Base-by-base conservation (phyloP, 2,329 filamentous ascomycete species). In the Fusarium fracticaudum region DNA sequence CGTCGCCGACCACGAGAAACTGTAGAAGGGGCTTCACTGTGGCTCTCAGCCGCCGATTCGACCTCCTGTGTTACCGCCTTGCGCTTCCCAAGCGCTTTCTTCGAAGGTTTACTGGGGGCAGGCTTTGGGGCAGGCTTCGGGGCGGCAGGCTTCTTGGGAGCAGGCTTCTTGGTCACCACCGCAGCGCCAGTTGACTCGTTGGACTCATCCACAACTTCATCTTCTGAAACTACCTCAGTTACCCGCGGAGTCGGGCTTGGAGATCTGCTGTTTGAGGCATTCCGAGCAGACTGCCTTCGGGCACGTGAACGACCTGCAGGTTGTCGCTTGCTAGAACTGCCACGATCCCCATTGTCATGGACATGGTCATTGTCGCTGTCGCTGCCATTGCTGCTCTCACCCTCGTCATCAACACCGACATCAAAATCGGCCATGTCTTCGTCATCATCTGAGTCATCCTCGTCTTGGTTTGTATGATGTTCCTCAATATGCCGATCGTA, bases 401-500 rank as follows among this genome's bases (percentile, higher is more conserved):
- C 38, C 17, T 26, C 40, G 6, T 12, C 31, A 5, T 33, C 33
- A 35, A 35, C 33, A 35, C 4, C 18, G 7, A 11, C 61, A 13
- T 35, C 24, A 6, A 9, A 18, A 47, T 24, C 41, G 20, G 10
- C 20, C 45, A 31, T 31, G 22, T 35, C 41, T 20, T n/a, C 38
- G 35, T 51, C 31, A 5, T 68, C 40, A 3, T 44, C 53, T 33
- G 61, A 62, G 13, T 62, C 55, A 29, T 47, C 57, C 26, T 59
- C 22, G 7, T 15, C 45, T 48, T 22, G 20, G 10, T 67, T 48
- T 8, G 37, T 12, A 31, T 76, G 74, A 6, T 3, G 40, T 5
- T 43, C 6, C 4, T 54, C 37, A 4, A 76, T 3, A 8, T 76
- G 74, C 11, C 15, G 26, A 5, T 38, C 48, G 13, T 73, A 61